Conservation (phyloP, 78 protist genomes). For the Polysphondylium violaceum region DNA sequence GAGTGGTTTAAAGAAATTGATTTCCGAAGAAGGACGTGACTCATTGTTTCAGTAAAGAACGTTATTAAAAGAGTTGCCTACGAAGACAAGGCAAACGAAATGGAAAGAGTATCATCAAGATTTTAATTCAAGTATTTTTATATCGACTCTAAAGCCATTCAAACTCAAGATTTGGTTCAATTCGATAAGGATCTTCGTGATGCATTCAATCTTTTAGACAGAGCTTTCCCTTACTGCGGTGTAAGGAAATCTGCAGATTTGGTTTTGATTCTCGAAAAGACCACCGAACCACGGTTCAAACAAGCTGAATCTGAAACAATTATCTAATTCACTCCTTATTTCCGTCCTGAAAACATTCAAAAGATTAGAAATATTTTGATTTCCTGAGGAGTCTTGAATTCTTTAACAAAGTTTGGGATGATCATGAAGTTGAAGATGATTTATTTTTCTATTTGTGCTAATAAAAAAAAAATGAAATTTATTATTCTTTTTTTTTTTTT, state of each 20-base stretch:
- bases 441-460: no score
- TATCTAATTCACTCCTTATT: constrained; percentile 24
- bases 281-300: constrained; percentile 3
- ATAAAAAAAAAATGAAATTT: no score
- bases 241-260: constrained; percentile 12
- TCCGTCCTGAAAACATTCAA: constrained; percentile 51
- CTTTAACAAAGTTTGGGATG: constrained; percentile 46
- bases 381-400: constrained; percentile 20
- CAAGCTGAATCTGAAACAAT: constrained; percentile 38
- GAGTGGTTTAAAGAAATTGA: constrained; percentile 53
- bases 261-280: constrained; percentile 18
- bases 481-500: no score
- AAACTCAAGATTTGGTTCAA: constrained; percentile 18
- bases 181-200: constrained; percentile 54
- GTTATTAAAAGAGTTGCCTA: constrained; percentile 21
- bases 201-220: constrained; percentile 24
- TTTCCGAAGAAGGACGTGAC: constrained; percentile 62
- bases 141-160: constrained; percentile 41
- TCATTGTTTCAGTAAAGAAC: constrained; percentile 21
- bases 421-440: constrained; percentile 49
- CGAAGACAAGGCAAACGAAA: constrained; percentile 63
- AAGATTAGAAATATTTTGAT: constrained; percentile 30
- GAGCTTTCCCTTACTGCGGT: constrained; percentile 32
- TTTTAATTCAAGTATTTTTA: constrained; percentile 41
- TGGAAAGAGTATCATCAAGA: constrained; percentile 69